Evolutionary conservation across 495 filamentous ascomycete species (phyloP), one percentile per base, ranked within the genome.

Genomic region (Jackrogersella multiformis): DNA sequence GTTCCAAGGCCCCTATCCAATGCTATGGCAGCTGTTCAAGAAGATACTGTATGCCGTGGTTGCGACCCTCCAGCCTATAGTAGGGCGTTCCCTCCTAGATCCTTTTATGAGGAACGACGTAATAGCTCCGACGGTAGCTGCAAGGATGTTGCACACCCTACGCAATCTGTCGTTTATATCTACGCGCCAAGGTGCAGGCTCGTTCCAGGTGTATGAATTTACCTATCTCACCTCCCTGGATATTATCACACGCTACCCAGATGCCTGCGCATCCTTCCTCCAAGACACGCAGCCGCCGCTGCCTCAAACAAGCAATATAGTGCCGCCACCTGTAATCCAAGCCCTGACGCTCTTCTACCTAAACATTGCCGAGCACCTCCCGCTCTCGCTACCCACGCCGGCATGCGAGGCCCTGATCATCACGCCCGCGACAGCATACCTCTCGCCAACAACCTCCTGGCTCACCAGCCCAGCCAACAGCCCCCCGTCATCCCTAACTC

Each of bases 341-440:
- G 92, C 86, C 65, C 80, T 92, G 9, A 91, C 96, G 76, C 87
- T 97, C 53, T 99, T 90, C 83, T 98, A 96, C 77, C 85, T 99
- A 41, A 97, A 97, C 73, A 87, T 87, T 1, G 86, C 89, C 10
- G 95, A 99, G 73, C 92, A 97, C 71, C 90, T 98, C 72, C 89
- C 91, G 0, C 77, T 92, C 16, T 77, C 88, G 16, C 77, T 98
- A 6, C 78, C 90, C 0, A 82, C 89, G 1, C 71, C 80, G 7
- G 81, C 84, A 16, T 90, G 86, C 71, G 92, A 96, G 66, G 81
- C 89, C 10, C 79, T 97, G 1, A 84, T 97, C 26, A 79, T 97
- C 38, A 82, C 87, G 12, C 88, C 91, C 2, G 90, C 91, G 18
- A 84, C 85, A 7, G 87, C 91, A 4, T 97, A 98, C 75, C 86